A percentile compares a stretch with the other conserved stretches of the same genome.
These are phyloP conservation scores for Lentinula sp. DNA, from an alignment of 768 basidiomycete genomes.

Conservation along the genomic window DNA sequence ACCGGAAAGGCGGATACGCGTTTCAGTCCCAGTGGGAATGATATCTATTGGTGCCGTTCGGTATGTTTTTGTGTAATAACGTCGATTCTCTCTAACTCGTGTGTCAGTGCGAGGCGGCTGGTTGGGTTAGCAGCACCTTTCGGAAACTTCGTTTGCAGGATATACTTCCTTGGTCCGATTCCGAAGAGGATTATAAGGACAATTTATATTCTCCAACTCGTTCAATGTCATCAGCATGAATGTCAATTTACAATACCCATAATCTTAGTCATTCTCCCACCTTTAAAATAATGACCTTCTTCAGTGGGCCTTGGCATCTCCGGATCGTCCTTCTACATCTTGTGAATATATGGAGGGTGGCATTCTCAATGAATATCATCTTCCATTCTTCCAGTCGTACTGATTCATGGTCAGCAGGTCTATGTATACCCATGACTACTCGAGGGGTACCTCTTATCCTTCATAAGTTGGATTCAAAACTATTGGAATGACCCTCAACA, in stretches of 20 bases:
- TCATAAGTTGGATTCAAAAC: background rate
- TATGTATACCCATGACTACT: background rate
- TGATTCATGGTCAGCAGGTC: too few species aligned
- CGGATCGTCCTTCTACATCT: background rate
- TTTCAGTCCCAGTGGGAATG: background rate
- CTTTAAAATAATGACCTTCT: too few species aligned
- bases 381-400: background rate
- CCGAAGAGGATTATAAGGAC: background rate
- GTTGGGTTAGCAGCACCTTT: background rate
- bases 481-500: background rate
- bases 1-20: background rate
- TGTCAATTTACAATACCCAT: background rate
- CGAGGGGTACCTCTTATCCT: background rate
- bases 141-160: background rate
- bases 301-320: background rate
- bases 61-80: background rate
- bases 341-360: background rate
- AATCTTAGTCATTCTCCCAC: background rate
- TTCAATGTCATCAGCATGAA: background rate
- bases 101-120: background rate
- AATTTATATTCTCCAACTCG: background rate
- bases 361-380: background rate
- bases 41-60: conserved; percentile 2
- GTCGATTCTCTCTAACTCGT: background rate
- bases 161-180: conserved; percentile 2